These are phyloP conservation scores for Magnusiomyces tetraspermus DNA, from an alignment of 1,139 yeast genomes.

Conservation along the genomic window DNA sequence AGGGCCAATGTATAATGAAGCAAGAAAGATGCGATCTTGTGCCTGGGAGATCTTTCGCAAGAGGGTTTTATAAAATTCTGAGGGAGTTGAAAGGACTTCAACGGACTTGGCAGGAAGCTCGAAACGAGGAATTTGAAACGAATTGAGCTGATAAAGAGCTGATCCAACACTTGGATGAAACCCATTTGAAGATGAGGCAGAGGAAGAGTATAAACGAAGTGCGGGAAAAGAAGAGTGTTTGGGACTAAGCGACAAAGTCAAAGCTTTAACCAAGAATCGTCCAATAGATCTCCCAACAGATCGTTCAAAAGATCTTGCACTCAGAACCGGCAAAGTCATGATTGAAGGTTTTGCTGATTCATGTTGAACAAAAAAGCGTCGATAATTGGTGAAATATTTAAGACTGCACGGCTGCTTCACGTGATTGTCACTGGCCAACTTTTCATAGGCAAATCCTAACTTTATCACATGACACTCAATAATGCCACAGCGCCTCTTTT, in stretches of 20 bases:
- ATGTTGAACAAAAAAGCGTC: too few species aligned
- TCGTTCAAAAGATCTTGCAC: too few species aligned
- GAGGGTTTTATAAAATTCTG: constrained; percentile 55
- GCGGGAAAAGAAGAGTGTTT: not conserved
- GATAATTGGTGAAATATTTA: too few species aligned
- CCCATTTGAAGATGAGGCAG: not conserved
- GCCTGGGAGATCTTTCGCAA: constrained; percentile 37
- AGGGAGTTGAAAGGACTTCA: constrained; percentile 56
- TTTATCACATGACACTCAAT: too few species aligned
- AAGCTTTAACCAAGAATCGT: not conserved
- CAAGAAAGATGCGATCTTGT: constrained; percentile 56
- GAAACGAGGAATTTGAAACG: constrained; percentile 46
- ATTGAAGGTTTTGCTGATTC: too few species aligned
- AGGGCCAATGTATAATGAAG: constrained; percentile 82
- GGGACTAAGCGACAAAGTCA: not conserved
- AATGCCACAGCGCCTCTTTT: too few species aligned
- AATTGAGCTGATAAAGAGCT: constrained; percentile 20
- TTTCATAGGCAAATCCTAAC: too few species aligned
- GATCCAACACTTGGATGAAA: constrained; percentile 14
- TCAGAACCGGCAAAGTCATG: too few species aligned
- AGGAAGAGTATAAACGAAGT: not conserved
- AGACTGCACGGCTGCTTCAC: too few species aligned
- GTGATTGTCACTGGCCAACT: too few species aligned
- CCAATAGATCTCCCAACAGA: too few species aligned
- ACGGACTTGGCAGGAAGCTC: constrained; percentile 51